Conservation (phyloP, 2,329 filamentous ascomycete genomes). For the Venturiaceae sp. region DNA sequence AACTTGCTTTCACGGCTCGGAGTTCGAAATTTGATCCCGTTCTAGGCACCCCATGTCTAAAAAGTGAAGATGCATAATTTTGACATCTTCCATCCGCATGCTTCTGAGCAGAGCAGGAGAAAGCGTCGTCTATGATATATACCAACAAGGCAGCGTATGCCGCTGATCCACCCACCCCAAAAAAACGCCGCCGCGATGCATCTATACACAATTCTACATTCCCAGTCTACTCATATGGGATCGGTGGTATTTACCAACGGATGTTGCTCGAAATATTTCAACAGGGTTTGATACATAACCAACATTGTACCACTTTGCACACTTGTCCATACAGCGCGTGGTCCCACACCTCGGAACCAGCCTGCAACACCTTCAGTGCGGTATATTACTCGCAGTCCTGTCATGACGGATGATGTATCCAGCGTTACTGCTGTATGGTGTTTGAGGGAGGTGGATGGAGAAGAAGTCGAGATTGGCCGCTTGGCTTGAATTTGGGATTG, state of each 20-base stretch:
- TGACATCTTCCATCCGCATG: neutral
- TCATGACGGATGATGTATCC: conserved; percentile 82
- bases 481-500: conserved; percentile 30
- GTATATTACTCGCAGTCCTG: conserved; percentile 80
- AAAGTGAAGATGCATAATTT: conserved; percentile 1
- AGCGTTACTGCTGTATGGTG: conserved; percentile 71
- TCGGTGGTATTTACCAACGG: neutral
- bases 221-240: neutral
- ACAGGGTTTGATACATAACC: conserved; percentile 81
- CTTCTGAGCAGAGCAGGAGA: neutral
- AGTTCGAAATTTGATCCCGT: too few species aligned
- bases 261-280: conserved; percentile 62
- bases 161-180: neutral
- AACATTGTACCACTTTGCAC: conserved; percentile 96
- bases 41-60: neutral
- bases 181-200: neutral
- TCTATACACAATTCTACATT: neutral
- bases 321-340: conserved; percentile 90
- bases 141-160: neutral
- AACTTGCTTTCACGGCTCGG: neutral
- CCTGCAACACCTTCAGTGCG: conserved; percentile 77
- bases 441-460: conserved; percentile 72
- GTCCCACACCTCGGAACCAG: conserved; percentile 91
- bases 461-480: conserved; percentile 79
- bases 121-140: neutral